Evolutionary conservation across 495 filamentous ascomycete genomes (phyloP), one percentile per base, ranked within the genome.

Genomic region (Parathielavia hyrcaniae): DNA sequence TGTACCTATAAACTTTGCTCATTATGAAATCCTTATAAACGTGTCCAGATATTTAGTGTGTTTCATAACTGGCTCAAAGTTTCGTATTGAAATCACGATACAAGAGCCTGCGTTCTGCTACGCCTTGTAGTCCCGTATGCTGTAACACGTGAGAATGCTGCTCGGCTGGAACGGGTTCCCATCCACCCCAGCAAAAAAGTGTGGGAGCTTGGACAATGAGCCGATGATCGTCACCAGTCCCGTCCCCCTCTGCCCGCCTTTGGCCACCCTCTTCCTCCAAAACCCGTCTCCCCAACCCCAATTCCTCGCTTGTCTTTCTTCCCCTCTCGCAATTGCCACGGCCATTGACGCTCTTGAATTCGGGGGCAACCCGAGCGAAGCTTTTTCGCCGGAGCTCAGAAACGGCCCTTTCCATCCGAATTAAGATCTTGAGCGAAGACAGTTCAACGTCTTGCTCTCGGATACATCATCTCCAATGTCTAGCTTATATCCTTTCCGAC

Each of bases 221-320:
- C 62, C 58, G 57, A 64, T 58, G 43, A 67, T 70, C 62, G 66
- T 67, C 66, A 70, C 56, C 26, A 64, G 62, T 67, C 65, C 55
- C 59, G 55, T 63, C 53, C 53, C 17, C 57, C 49, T 48, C 50
- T 51, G 40, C 22, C 13, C 57, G 41, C 44, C 30, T 61, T 51
- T 53, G 48, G 40, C 53, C 59, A 57, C 61, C 59, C 50, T 16
- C 16, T 53, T 53, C 30, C 47, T 47, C 53, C 59, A 43, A 41
- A 45, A n/a, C n/a, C n/a, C 39, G 45, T 20, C 51, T 60, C 36
- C 51, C 55, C 38, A 40, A 22, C 4, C 13, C 40, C 34, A 30
- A 12, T 22, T 39, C 38, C 32, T 45, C 26, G 16, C 35, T 23
- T 26, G 40, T 30, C 50, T 30, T 30, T 14, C 19, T 39, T n/a